Conservation (phyloP, 2,329 filamentous ascomycete genomes). For the Nakataea oryzae region DNA sequence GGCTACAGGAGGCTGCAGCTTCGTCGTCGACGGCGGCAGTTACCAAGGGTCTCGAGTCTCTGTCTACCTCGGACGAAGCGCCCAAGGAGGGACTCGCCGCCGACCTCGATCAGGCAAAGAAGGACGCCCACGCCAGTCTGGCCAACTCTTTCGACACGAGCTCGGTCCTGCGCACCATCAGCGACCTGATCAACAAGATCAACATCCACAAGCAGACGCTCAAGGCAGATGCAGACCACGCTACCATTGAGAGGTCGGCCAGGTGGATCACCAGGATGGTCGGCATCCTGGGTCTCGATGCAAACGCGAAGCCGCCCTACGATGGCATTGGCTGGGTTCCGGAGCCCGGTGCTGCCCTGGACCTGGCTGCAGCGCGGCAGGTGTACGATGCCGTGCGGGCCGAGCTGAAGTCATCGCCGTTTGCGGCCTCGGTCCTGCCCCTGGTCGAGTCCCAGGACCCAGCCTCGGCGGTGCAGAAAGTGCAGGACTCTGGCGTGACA, state of each 20-base stretch:
- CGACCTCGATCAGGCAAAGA: conserved; percentile 29
- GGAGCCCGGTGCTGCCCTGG: conserved; percentile 32
- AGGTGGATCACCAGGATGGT: conserved; percentile 77
- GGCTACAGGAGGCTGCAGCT: conserved; percentile 1
- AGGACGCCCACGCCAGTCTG: conserved; percentile 48
- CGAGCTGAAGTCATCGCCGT: not conserved
- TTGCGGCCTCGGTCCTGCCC: conserved; percentile 13
- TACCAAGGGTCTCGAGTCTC: conserved; percentile 1
- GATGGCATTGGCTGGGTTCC: conserved; percentile 41
- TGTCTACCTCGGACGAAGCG: not conserved
- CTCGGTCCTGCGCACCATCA: conserved; percentile 65
- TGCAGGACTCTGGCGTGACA: conserved; percentile 26
- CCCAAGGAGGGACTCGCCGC: conserved; percentile 8
- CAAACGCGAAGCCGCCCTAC: conserved; percentile 28
- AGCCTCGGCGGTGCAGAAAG: conserved; percentile 32
- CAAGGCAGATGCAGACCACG: conserved; percentile 17
- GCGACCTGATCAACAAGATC: conserved; percentile 65
- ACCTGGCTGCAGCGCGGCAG: conserved; percentile 21
- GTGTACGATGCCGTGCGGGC: not conserved
- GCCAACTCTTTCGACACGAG: conserved; percentile 84
- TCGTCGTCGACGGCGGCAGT: not conserved
- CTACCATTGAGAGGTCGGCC: conserved; percentile 48
- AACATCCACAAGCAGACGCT: conserved; percentile 47
- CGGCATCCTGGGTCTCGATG: conserved; percentile 73
- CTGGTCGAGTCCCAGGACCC: conserved; percentile 25